These are phyloP conservation scores for Gardenia jasminoides DNA, from an alignment of 257 asterid genomes.

Conservation along the genomic window DNA sequence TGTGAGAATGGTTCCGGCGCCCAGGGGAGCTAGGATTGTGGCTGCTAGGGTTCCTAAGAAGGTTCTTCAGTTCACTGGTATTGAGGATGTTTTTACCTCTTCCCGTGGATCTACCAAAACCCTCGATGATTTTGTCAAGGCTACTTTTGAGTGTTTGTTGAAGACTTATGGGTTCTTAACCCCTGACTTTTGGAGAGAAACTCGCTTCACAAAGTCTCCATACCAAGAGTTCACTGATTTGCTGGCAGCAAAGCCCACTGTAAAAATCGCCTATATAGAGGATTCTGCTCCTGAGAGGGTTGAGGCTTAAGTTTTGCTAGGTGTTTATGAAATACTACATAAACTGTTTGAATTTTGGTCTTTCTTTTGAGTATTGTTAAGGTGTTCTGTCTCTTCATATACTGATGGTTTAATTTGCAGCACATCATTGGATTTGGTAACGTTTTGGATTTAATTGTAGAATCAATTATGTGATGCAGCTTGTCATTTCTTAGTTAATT, in stretches of 20 bases:
- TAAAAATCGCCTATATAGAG: conserved; percentile 41
- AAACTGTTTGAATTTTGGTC: not conserved
- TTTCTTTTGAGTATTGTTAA: not conserved
- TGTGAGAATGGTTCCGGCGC: conserved; percentile 93
- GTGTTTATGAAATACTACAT: not conserved
- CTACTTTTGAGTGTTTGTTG: conserved; percentile 64
- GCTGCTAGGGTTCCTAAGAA: conserved; percentile 92
- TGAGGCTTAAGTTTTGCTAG: conserved; percentile 29
- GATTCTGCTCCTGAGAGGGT: conserved; percentile 23
- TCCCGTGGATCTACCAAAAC: conserved; percentile 94
- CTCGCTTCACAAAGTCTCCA: conserved; percentile 58
- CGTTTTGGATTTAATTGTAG: not conserved
- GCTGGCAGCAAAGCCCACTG: conserved; percentile 45
- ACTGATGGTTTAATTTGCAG: not conserved
- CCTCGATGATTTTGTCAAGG: conserved; percentile 29
- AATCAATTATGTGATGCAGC: not conserved
- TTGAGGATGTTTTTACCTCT: conserved; percentile 79
- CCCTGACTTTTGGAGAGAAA: conserved; percentile 78
- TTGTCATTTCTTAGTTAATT: not conserved
- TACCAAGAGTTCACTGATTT: conserved; percentile 68
- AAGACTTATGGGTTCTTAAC: conserved; percentile 81
- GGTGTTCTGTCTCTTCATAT: not conserved
- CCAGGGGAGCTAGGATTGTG: conserved; percentile 82
- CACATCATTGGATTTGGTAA: not conserved
- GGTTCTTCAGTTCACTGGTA: conserved; percentile 90